Evolutionary conservation across 352 stramenopile genomes (phyloP), one percentile per base, ranked within the genome.

Genomic region (Hyaloperonospora arabidopsidis): DNA sequence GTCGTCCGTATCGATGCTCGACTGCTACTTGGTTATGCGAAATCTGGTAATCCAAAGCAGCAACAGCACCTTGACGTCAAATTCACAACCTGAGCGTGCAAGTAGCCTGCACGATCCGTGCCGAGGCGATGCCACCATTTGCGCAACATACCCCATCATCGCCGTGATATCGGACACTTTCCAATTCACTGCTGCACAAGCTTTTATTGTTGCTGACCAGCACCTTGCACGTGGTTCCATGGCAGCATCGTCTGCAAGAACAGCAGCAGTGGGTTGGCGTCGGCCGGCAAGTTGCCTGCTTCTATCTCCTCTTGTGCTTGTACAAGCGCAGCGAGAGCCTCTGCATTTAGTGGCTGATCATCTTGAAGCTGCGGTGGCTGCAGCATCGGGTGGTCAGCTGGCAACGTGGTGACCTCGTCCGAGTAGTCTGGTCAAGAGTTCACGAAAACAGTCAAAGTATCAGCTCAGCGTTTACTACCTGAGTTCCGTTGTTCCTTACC

Each of bases 361-460:
- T 87, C 74, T 32, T 75, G 78, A 28, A 79, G 61, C 53, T 87
- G 68, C 8, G 70, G 73, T 1, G 74, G 82, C 54, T 87, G 82
- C 65, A 91, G 65, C 80, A 93, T 93, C 53, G 84, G 84, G 43
- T 93, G 81, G 45, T 93, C 84, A 0, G 74, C 66, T 1, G 84
- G 84, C 52, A 93, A 49, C 59, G 80, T 93, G 49, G 84, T 92
- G 57, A 93, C 83, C 44, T 93, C 84, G 47, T 93, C 84, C 68
- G 81, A 89, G 58, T 86, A 93, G 57, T 93, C 82, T 90, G 23
- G 14, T 8, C 17, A 38, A 4, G 18, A 5, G 28, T 32, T 15
- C 28, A 57, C 23, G 41, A 5, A 48, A 18, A 18, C 13, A 13
- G 40, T 44, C 18, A 54, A 46, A 17, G 8, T 36, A 17, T 25